Conservation (phyloP, 768 basidiomycete genomes). For the Baorangia bicolor region DNA sequence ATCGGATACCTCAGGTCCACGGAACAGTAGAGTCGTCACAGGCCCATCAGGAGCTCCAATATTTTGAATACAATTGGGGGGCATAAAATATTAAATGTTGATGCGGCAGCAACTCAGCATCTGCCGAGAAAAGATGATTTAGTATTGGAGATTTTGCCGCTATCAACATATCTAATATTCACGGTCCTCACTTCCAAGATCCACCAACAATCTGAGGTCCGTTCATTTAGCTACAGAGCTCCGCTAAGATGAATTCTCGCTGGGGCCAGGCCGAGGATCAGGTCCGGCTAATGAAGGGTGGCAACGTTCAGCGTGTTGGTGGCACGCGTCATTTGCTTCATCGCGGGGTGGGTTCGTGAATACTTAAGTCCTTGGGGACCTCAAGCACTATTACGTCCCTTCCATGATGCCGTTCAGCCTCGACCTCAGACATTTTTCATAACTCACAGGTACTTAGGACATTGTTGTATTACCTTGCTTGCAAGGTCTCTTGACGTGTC, state of each 20-base stretch:
- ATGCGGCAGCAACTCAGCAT: too few species aligned
- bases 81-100: too few species aligned
- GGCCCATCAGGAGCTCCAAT: too few species aligned
- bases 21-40: too few species aligned
- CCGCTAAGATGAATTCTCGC: constrained; percentile 31
- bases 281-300: constrained; percentile 25
- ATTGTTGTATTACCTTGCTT: too few species aligned
- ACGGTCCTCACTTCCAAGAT: constrained; percentile 30
- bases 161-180: too few species aligned
- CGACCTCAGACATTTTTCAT: constrained; percentile 28
- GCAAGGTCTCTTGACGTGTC: too few species aligned
- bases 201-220: constrained; percentile 27
- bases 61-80: too few species aligned
- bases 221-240: constrained; percentile 32
- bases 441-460: constrained; percentile 26
- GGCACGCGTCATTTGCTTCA: constrained; percentile 25
- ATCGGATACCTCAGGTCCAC: too few species aligned
- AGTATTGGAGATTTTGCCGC: too few species aligned
- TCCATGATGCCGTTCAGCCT: constrained; percentile 25
- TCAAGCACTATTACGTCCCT: constrained; percentile 32
- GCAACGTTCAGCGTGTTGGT: too few species aligned
- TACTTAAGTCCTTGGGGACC: constrained; percentile 20
- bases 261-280: constrained; percentile 35
- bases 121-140: too few species aligned
- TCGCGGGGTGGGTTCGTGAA: constrained; percentile 24